Conservation (phyloP, 2,329 filamentous ascomycete species). For the Cercospora sp. region DNA sequence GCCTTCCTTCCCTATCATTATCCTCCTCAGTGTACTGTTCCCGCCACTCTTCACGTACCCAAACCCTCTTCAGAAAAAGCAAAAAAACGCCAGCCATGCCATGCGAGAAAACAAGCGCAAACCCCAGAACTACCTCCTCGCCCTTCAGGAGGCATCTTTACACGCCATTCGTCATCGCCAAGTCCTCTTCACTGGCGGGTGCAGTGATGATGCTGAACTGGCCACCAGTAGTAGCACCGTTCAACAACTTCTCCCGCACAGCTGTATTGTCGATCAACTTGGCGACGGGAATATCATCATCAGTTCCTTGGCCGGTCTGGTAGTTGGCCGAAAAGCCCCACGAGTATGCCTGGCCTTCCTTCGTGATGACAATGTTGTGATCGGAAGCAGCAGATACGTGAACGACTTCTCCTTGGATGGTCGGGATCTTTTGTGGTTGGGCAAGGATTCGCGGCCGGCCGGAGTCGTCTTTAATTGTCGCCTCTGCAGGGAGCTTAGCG, state of each 20-base stretch:
- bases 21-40: not conserved
- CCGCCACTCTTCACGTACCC: not conserved
- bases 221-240: conserved; percentile 81
- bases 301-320: conserved; percentile 74
- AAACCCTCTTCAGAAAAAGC: not conserved
- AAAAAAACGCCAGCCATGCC: not conserved
- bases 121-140: not conserved
- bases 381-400: conserved; percentile 61
- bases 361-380: conserved; percentile 70
- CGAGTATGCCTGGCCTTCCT: conserved; percentile 68
- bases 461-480: conserved; percentile 62
- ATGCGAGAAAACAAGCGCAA: conserved; percentile 1
- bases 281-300: conserved; percentile 76
- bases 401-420: conserved; percentile 52
- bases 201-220: conserved; percentile 66
- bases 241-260: conserved; percentile 70
- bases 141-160: not conserved
- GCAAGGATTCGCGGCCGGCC: conserved; percentile 71
- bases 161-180: conserved; percentile 20
- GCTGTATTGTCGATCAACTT: conserved; percentile 84
- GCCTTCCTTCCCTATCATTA: not conserved
- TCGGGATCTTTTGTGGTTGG: conserved; percentile 59
- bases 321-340: conserved; percentile 83
- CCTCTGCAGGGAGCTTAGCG: conserved; percentile 57
- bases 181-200: conserved; percentile 19